phyloP scores from a whole-genome alignment of 345 rosid species.

The Melastoma malabathricum region DNA sequence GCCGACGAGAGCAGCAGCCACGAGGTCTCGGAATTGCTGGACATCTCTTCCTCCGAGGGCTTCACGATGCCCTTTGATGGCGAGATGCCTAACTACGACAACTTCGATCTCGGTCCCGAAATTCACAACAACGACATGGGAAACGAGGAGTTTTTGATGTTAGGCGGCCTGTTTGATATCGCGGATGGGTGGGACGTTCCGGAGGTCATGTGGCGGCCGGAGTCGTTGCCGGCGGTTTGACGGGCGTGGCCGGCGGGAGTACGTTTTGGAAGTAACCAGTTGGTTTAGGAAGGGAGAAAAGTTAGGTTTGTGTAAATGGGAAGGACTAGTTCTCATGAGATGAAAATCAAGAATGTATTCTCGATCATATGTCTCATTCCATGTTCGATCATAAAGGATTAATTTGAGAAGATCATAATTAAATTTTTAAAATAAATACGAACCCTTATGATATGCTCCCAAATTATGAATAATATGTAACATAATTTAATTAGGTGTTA shows the following conservation, averaged over 20 bases:
- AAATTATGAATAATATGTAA: too few relatives aligned
- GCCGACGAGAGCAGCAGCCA: slow-evolving; percentile 5
- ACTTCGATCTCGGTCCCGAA: slow-evolving; percentile 29
- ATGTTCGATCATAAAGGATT: too few relatives aligned
- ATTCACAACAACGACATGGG: slow-evolving; percentile 5
- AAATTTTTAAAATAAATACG: too few relatives aligned
- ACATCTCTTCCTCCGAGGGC: slow-evolving; percentile 18
- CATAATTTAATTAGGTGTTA: too few relatives aligned
- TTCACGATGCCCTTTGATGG: slow-evolving; percentile 31
- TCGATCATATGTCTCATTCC: too few relatives aligned
- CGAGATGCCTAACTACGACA: slow-evolving; percentile 24
- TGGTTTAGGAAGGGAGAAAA: not conserved
- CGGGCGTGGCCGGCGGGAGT: not conserved
- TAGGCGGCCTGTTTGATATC: slow-evolving; percentile 50
- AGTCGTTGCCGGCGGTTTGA: slow-evolving; percentile 37
- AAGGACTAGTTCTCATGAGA: too few relatives aligned
- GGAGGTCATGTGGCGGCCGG: slow-evolving; percentile 37
- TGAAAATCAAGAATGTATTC: too few relatives aligned
- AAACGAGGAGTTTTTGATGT: slow-evolving; percentile 29
- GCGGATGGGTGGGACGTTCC: slow-evolving; percentile 23
- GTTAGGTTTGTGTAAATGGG: not conserved
- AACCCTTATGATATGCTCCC: too few relatives aligned
- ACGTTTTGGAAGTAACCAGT: not conserved
- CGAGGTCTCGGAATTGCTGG: slow-evolving; percentile 12
- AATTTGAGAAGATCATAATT: too few relatives aligned